Evolutionary conservation across 306 rosid genomes (phyloP).

Genomic region (Hippophae tibetana): DNA sequence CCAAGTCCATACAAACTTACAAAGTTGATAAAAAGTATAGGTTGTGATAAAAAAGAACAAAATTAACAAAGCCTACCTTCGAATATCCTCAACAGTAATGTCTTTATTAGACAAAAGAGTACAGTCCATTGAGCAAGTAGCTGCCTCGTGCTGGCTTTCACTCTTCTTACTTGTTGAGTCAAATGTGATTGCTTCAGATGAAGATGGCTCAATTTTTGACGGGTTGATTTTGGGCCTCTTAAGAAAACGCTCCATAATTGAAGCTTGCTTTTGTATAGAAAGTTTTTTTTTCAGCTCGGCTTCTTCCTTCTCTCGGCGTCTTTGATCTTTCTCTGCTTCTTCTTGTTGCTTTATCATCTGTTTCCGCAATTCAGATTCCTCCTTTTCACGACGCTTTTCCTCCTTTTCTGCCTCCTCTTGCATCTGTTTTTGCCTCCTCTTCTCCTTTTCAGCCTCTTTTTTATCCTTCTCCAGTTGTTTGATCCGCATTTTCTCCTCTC

Average conservation of each 20-base stretch:
- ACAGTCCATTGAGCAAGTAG: slow-evolving; percentile 61
- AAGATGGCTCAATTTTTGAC: slow-evolving; percentile 26
- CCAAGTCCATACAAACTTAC: slow-evolving; percentile 3
- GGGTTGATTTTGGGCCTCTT: slow-evolving; percentile 47
- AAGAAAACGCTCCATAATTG: slow-evolving; percentile 85
- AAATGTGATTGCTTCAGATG: slow-evolving; percentile 26
- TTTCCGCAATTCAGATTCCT: slow-evolving; percentile 45
- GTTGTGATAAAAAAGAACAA: slow-evolving; percentile 8
- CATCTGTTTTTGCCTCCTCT: slow-evolving; percentile 34
- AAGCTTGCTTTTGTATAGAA: slow-evolving; percentile 61
- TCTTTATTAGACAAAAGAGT: slow-evolving; percentile 39
- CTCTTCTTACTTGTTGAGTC: slow-evolving; percentile 23
- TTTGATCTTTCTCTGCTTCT: slow-evolving; percentile 62
- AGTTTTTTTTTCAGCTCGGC: slow-evolving; percentile 58
- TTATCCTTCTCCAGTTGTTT: slow-evolving; percentile 62
- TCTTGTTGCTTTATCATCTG: slow-evolving; percentile 61
- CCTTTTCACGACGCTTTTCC: slow-evolving; percentile 41
- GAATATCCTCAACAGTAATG: slow-evolving; percentile 36
- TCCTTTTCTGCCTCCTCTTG: slow-evolving; percentile 43
- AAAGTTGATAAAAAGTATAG: slow-evolving; percentile 3
- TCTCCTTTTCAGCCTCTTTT: slow-evolving; percentile 60
- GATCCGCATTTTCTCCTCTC: slow-evolving; percentile 52
- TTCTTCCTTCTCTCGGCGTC: slow-evolving; percentile 71
- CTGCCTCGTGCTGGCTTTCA: slow-evolving; percentile 36
- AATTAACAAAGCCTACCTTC: slow-evolving; percentile 37